Base-by-base conservation (phyloP, 2,329 filamentous ascomycete species). In the Aspergillus calidoustus region DNA sequence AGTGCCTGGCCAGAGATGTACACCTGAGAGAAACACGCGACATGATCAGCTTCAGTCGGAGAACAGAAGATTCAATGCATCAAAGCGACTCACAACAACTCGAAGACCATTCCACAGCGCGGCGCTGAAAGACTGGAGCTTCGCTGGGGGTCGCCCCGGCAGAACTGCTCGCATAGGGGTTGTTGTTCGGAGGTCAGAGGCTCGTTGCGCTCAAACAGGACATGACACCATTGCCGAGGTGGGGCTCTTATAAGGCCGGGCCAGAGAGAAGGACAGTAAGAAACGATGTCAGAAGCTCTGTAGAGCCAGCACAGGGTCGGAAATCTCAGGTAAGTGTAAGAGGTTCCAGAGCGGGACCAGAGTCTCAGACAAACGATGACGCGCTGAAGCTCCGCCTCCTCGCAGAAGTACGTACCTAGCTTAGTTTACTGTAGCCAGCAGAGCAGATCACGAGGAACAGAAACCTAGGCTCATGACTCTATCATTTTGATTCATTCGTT, bases 1-100 rank as follows among this genome's bases (percentile, higher is more conserved):
- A 98, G 87, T 64, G 92, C 92, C 77, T 90, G 91, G 71, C 94
- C 94, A 63, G 91, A 95, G 67, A 97, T 90, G 79, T 98, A 99
- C 55, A 88, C 87, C 92, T 96, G 71, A 31, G 52, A 61, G 31
- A 59, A 54, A 60, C 61, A 65, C 65, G 55, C 53, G 54, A 61
- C 55, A 66, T 43, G 59, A 57, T 66, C 43, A 68, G 51, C 60
- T 56, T 46, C 31, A 51, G 11, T 15, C 57, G 52, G 23, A 19
- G 13, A 49, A 52, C 4, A 52, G n/a, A 43, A 48, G 23, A 41
- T 57, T 9, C 62, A 19, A 7, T 44, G 13, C 9, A 23, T 11
- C 34, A 50, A 6, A 28, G n/a, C 25, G 11, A 65, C 87, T 81
- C 81, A 92, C 91, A 76, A 92, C 87, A 68, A 94, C 84, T 69